Conservation (phyloP, 179 eudicot species). For the Gypsophila paniculata region DNA sequence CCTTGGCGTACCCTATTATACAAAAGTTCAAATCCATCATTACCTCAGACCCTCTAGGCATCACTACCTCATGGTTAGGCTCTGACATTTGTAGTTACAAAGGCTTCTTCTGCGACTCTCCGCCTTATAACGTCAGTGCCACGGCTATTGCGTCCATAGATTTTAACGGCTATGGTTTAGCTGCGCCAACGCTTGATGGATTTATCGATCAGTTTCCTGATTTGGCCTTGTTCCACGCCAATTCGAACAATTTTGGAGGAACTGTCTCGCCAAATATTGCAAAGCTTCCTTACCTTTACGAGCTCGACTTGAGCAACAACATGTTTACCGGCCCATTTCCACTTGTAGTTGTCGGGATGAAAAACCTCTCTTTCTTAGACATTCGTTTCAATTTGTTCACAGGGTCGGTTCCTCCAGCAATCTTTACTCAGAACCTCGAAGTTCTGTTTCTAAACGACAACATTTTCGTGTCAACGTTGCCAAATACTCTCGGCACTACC, state of each 20-base stretch:
- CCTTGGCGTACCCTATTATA: slow-evolving; percentile 56
- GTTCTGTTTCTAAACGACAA: slow-evolving; percentile 67
- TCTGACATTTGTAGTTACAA: slow-evolving; percentile 63
- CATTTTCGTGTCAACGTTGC: slow-evolving; percentile 44
- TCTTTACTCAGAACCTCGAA: slow-evolving; percentile 41
- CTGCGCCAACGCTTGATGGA: slow-evolving; percentile 54
- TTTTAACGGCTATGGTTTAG: slow-evolving; percentile 70
- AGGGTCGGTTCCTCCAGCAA: slow-evolving; percentile 62
- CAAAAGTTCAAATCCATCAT: slow-evolving; percentile 62
- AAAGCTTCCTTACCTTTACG: slow-evolving; percentile 60
- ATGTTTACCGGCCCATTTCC: slow-evolving; percentile 67
- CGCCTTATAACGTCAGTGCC: slow-evolving; percentile 59
- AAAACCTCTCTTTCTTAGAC: slow-evolving; percentile 49
- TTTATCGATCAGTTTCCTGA: slow-evolving; percentile 74
- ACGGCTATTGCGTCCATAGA: slow-evolving; percentile 60
- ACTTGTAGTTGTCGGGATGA: slow-evolving; percentile 45
- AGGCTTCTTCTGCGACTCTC: slow-evolving; percentile 70
- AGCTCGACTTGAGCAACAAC: slow-evolving; percentile 83
- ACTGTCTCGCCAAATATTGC: slow-evolving; percentile 47
- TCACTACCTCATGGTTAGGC: slow-evolving; percentile 74
- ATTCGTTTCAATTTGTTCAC: slow-evolving; percentile 64
- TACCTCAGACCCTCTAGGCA: slow-evolving; percentile 57
- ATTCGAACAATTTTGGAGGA: slow-evolving; percentile 67
- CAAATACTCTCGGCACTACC: slow-evolving; percentile 36
- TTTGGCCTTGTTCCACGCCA: slow-evolving; percentile 80